Base-by-base conservation (phyloP, 148 eudicot genomes). In the Amaranthus palmeri region DNA sequence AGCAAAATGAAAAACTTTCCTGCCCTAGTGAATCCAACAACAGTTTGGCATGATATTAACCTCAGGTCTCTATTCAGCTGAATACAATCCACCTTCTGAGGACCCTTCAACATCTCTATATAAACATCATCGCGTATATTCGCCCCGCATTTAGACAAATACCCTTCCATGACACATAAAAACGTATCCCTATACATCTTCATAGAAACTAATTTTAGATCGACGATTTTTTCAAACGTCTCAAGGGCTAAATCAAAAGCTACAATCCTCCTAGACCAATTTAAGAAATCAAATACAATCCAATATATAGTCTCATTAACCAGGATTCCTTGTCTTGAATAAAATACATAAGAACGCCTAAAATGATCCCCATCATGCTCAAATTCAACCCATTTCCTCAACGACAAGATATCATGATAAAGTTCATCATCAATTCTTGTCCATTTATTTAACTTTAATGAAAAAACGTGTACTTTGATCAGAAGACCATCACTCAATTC, bases 191-290 rank as follows among this genome's bases (percentile, higher is more conserved):
- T n/a, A n/a, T n/a, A n/a, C n/a, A n/a, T n/a, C n/a, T n/a, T n/a
- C n/a, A 70, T 12, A 18, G 40, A 10, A 70, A 8, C 49, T 54
- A 70, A 58, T 45, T 41, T 11, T 46, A 57, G 43, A 6, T 59
- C 62, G 36, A 7, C 42, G 9, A 0, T 5, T 10, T 50, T 46
- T 14, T 18, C 64, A 13, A 73, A 65, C 54, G 5, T 5, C 58
- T 65, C 70, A 15, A 8, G 46, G 15, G 44, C 70, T 54, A 73
- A 25, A 55, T 73, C 76, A 25, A 73, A 73, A 46, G 54, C 51
- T 1, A 73, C 25, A 45, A 73, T 65, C n/a, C n/a, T n/a, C n/a
- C n/a, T n/a, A n/a, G n/a, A n/a, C n/a, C n/a, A n/a, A n/a, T n/a
- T n/a, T n/a, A n/a, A n/a, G n/a, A n/a, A n/a, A n/a, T n/a, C n/a